Evolutionary conservation across 169 alveolate genomes (phyloP), one percentile per base, ranked within the genome.

Genomic region (Prorocentrum cordatum): DNA sequence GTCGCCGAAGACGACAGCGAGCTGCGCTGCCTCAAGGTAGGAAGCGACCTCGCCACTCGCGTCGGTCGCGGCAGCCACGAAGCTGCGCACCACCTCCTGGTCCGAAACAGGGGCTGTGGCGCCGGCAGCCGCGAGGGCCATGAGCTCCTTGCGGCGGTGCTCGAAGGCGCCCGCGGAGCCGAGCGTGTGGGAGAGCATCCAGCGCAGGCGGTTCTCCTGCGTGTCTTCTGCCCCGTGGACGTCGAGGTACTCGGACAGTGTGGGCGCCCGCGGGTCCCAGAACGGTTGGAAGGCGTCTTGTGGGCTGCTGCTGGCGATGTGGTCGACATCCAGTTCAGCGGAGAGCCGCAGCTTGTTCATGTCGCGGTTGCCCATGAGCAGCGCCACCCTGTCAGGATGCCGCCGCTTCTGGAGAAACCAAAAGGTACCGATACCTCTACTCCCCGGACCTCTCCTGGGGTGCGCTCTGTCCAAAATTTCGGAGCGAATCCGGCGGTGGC

Each of bases 311-410:
- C 32, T n/a, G 5, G 10, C 24, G 59, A 77, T 27, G 12, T 66
- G 75, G 10, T 10, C 22, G 45, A 42, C 75, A n/a, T 35, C n/a
- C 35, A 77, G 88, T 45, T 77, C 88, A 1, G 88, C 88, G 24
- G 75, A 14, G n/a, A 77, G 45, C 7, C 88, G 88, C 88, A 77
- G 54, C 62, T 77, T 77, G 88, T 77, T 77, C 47, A 77, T 77
- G 62, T 77, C 88, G 45, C 88, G 75, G 64, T 77, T 77, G 36
- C 88, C 88, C 88, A 77, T 33, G 64, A 77, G 32, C 47, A 77
- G 22, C 14, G 59, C 54, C 24, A 77, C 88, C 4, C 88, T 72
- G 10, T n/a, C 58, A 0, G 87, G 87, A 35, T 75, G 39, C 59
- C 45, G 50, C 87, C 42, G 31, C 26, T 26, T 31, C 39, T 32